Evolutionary conservation across 2,329 filamentous ascomycete genomes (phyloP).

Genomic region (Fusarium goolgardi): DNA sequence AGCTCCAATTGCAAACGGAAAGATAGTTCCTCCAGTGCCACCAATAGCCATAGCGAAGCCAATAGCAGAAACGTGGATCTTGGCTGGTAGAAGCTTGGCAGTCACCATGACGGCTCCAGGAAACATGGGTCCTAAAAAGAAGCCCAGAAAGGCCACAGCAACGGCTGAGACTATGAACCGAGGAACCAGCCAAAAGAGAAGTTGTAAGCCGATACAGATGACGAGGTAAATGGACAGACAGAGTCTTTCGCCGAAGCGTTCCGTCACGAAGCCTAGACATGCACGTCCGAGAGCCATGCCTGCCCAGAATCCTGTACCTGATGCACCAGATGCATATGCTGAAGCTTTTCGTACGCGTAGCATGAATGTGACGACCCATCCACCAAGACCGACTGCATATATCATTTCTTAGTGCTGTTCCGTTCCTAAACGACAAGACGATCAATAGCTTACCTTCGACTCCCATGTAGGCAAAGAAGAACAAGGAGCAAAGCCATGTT

Average conservation of each 20-base stretch:
- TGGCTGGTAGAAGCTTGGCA: constrained; percentile 75
- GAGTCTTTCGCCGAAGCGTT: constrained; percentile 72
- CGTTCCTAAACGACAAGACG: rapidly evolving
- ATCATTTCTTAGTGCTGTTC: neutral
- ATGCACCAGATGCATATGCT: constrained; percentile 76
- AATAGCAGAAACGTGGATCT: constrained; percentile 77
- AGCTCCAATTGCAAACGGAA: constrained; percentile 72
- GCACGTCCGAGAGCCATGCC: constrained; percentile 77
- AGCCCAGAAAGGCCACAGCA: constrained; percentile 75
- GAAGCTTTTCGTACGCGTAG: constrained; percentile 73
- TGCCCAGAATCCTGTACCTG: constrained; percentile 82
- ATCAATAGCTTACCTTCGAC: constrained; percentile 62
- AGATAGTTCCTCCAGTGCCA: constrained; percentile 72
- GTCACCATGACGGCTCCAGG: constrained; percentile 77
- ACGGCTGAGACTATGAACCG: constrained; percentile 70
- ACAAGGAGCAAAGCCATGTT: constrained; percentile 75
- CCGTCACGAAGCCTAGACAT: constrained; percentile 76
- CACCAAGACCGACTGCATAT: constrained; percentile 70
- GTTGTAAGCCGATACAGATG: constrained; percentile 69
- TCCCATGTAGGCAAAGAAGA: constrained; percentile 79
- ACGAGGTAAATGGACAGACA: constrained; percentile 71
- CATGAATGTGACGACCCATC: constrained; percentile 87
- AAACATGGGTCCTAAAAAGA: constrained; percentile 80
- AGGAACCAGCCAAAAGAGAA: constrained; percentile 68
- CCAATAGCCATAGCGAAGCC: constrained; percentile 81